Percentiles rank a stretch among this genome's conserved stretches.
Evolutionary conservation across 345 rosid species (phyloP).

Genomic region (Eucalyptus pauciflora): DNA sequence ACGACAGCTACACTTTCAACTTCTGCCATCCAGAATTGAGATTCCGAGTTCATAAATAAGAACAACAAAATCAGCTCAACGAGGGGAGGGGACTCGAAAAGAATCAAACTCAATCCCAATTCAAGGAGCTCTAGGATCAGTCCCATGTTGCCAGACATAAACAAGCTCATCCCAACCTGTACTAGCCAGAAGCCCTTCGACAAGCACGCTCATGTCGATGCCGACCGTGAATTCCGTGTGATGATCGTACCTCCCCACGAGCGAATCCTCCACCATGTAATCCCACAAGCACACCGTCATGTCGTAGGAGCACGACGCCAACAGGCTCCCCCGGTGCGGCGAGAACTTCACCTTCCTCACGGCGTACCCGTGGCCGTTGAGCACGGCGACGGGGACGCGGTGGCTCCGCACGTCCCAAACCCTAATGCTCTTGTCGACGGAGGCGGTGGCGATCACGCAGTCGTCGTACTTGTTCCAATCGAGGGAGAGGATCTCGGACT

Average conservation of each 20-base stretch:
- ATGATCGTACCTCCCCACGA: constrained; percentile 75
- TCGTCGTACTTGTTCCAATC: constrained; percentile 98
- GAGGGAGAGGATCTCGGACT: constrained; percentile 61
- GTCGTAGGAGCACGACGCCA: constrained; percentile 81
- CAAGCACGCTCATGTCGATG: constrained; percentile 88
- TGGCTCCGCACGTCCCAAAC: constrained; percentile 84
- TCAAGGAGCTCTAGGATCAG: constrained; percentile 72
- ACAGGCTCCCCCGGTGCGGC: constrained; percentile 61
- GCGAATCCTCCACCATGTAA: constrained; percentile 80
- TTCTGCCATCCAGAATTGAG: not conserved
- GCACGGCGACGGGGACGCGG: constrained; percentile 53
- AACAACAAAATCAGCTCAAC: not conserved
- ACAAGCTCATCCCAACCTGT: constrained; percentile 96
- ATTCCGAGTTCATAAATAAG: not conserved
- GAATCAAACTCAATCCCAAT: not conserved
- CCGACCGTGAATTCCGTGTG: constrained; percentile 86
- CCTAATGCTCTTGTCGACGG: constrained; percentile 68
- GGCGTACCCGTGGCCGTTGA: constrained; percentile 81
- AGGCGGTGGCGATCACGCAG: constrained; percentile 62
- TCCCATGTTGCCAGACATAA: constrained; percentile 90
- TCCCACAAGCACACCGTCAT: constrained; percentile 92
- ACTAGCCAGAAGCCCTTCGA: constrained; percentile 81
- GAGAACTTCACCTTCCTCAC: constrained; percentile 85
- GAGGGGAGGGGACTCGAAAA: not conserved
- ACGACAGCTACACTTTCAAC: not conserved